These are phyloP conservation scores for Phlyctochytrium planicorne DNA, from an alignment of 192 early-diverging fungal genomes.

Conservation along the genomic window DNA sequence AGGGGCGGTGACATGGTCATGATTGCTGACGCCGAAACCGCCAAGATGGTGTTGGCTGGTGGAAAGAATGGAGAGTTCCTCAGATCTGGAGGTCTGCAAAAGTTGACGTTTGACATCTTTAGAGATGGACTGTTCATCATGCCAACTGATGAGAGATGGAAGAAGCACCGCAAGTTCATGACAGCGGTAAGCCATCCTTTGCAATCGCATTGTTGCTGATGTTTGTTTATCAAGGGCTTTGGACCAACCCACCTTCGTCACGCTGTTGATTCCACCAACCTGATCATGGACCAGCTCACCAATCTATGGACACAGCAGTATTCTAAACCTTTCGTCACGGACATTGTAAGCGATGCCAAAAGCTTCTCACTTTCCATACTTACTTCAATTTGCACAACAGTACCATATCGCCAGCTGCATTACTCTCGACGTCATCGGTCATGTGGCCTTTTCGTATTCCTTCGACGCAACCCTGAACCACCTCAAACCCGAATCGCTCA, in stretches of 20 bases:
- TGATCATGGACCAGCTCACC: constrained; percentile 4
- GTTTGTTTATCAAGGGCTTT: no score
- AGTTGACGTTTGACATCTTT: background rate
- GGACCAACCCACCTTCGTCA: constrained; percentile 42
- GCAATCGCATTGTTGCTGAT: no score
- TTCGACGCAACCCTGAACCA: constrained; percentile 10
- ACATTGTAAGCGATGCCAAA: constrained; percentile 14
- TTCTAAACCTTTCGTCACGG: background rate
- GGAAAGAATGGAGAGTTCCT: background rate
- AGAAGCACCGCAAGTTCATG: constrained; percentile 49
- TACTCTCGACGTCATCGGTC: constrained; percentile 35
- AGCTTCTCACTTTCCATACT: no score
- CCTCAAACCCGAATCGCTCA: background rate
- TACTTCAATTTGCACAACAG: no score
- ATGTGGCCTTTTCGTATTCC: constrained; percentile 32
- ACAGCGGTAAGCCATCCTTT: no score
- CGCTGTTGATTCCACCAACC: constrained; percentile 12
- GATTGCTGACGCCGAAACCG: background rate
- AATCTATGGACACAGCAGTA: constrained; percentile 3
- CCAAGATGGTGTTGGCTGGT: background rate
- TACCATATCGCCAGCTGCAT: constrained; percentile 15
- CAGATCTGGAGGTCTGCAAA: background rate
- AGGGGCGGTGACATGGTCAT: background rate
- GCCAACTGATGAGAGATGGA: constrained; percentile 41
- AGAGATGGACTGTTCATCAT: constrained; percentile 37